These are phyloP conservation scores for Dictyostelium capitatum DNA, from an alignment of 78 protist species.

Conservation along the genomic window DNA sequence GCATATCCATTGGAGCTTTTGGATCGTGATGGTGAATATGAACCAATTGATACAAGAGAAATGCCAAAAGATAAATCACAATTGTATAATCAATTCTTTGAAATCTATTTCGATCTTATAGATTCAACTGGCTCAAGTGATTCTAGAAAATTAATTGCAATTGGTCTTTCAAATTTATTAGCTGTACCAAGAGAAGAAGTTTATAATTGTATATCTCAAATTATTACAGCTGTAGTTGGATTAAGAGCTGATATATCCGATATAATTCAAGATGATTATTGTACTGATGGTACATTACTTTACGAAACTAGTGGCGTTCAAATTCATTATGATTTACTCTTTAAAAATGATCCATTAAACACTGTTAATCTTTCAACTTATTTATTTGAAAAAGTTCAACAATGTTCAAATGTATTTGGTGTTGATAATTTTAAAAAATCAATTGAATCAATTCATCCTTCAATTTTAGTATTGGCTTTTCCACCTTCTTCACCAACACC, in stretches of 20 bases:
- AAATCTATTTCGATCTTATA: slow-evolving; percentile 5
- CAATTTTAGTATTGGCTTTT: slow-evolving; percentile 36
- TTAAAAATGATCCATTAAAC: slow-evolving; percentile 10
- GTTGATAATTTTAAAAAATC: background rate
- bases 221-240: slow-evolving; percentile 40
- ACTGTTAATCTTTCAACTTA: slow-evolving; percentile 22
- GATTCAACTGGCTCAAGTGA: slow-evolving; percentile 34
- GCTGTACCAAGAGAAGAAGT: slow-evolving; percentile 15
- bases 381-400: slow-evolving; percentile 39
- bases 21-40: background rate
- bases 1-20: background rate
- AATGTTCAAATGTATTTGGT: slow-evolving; percentile 20
- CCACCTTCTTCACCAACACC: background rate
- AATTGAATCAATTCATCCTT: slow-evolving; percentile 18
- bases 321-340: background rate
- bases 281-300: background rate
- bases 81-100: background rate
- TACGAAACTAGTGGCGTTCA: slow-evolving; percentile 22
- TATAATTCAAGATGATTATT: background rate
- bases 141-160: slow-evolving; percentile 32
- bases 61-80: background rate
- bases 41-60: background rate
- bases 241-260: slow-evolving; percentile 31
- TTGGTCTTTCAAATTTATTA: slow-evolving; percentile 44
- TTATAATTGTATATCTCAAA: background rate